Evolutionary conservation across 2,329 filamentous ascomycete genomes (phyloP), one percentile per base, ranked within the genome.

Genomic region (Botrytis hyacinthi): DNA sequence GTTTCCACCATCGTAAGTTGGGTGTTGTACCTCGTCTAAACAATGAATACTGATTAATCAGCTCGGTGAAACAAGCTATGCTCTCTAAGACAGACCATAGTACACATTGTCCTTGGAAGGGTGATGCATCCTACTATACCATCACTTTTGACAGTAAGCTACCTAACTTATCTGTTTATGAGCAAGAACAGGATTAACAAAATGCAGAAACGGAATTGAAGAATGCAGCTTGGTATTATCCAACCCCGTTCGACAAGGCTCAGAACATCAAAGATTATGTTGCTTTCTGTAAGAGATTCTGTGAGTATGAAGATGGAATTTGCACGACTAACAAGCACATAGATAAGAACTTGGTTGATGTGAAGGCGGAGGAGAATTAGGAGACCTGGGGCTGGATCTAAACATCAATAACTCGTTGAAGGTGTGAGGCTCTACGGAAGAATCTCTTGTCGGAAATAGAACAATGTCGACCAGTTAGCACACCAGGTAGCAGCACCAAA

Each of bases 221-320:
- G 74, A 84, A 86, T 75, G 83, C 83, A 1, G 84, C 84, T 20
- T 86, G 84, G 84, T 85, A 82, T 73, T 86, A 86, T 72, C 82
- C 84, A 1, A 75, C 82, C 35, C 83, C 84, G 3, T 78, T 79
- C 67, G 81, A 83, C 22, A 82, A 81, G 74, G 84, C 83, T 62
- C 79, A 79, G 59, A 82, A 82, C 75, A 85, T 85, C 73, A 84
- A 83, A 78, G 81, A 82, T 32, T 82, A 83, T 79, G 83, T 86
- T 74, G 84, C 84, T 29, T 86, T 86, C 77, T 85, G 84, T 81
- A 81, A 83, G 83, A 81, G 48, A 4, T 42, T 35, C 44, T 4
- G 0, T 14, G 57, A 70, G 35, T 20, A 7, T 22, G 32, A 22
- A 40, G 37, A 51, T 7, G 12, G 10, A 8, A 32, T 18, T 12